These are phyloP conservation scores for Starmerella sp. DNA, from an alignment of 805 yeast genomes.

Conservation along the genomic window DNA sequence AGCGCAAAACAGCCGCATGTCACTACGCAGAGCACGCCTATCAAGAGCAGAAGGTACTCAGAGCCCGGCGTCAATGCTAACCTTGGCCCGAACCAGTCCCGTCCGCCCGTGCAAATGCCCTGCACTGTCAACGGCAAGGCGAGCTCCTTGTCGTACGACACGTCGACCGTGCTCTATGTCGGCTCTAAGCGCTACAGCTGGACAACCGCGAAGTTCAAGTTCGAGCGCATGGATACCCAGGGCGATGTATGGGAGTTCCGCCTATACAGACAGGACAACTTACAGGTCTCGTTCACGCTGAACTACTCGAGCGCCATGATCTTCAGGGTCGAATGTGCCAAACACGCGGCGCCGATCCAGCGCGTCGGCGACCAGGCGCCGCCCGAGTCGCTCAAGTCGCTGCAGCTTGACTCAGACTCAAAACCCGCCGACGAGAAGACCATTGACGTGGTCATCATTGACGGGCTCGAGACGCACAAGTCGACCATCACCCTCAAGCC, in stretches of 20 bases:
- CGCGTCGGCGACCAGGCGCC: background rate
- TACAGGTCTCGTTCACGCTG: background rate
- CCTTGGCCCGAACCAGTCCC: too few relatives aligned
- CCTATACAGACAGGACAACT: background rate
- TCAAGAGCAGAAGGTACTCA: background rate
- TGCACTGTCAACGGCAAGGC: background rate
- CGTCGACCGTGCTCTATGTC: too few relatives aligned
- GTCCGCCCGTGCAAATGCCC: background rate
- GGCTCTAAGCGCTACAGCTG: too few relatives aligned
- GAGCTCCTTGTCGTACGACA: too few relatives aligned
- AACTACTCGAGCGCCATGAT: background rate
- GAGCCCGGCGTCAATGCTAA: too few relatives aligned
- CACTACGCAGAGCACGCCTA: background rate
- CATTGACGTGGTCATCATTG: background rate
- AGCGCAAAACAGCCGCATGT: background rate
- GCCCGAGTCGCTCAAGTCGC: background rate
- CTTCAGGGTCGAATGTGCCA: background rate
- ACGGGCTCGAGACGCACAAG: background rate
- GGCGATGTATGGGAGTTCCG: background rate
- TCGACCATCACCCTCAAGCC: background rate
- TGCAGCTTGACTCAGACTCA: too few relatives aligned
- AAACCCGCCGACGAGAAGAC: background rate
- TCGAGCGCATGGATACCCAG: background rate
- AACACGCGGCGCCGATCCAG: background rate
- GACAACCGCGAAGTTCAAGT: background rate